Conservation (phyloP, 2,329 filamentous ascomycete species). For the Pochonia chlamydosporia region DNA sequence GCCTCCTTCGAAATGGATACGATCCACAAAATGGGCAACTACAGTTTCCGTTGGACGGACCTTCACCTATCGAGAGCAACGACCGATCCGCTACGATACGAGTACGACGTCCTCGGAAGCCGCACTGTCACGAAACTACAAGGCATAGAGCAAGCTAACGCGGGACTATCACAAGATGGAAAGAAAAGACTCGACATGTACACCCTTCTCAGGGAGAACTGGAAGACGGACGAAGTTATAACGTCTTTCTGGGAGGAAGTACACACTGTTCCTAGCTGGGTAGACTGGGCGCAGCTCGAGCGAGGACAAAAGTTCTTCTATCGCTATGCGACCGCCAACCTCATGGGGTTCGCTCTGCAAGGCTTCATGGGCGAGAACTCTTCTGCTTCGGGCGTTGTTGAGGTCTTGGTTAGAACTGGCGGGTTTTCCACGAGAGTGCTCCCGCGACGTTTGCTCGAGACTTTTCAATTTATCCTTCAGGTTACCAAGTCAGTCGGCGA, state of each 20-base stretch:
- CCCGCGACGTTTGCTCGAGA: slow-evolving; percentile 48
- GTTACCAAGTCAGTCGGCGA: slow-evolving; percentile 52
- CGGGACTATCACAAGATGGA: neutral
- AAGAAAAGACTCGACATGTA: slow-evolving; percentile 8
- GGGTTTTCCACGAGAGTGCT: slow-evolving; percentile 59
- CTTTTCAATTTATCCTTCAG: slow-evolving; percentile 41
- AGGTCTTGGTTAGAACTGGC: slow-evolving; percentile 60
- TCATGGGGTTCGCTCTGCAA: slow-evolving; percentile 42
- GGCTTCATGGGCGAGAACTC: slow-evolving; percentile 30
- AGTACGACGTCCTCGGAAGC: slow-evolving; percentile 16
- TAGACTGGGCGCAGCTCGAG: slow-evolving; percentile 60
- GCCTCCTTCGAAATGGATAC: neutral
- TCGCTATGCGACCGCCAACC: slow-evolving; percentile 55
- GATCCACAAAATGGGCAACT: slow-evolving; percentile 10
- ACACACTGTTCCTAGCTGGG: slow-evolving; percentile 56
- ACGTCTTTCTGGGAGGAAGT: slow-evolving; percentile 50
- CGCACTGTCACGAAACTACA: slow-evolving; percentile 12
- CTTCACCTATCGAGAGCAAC: slow-evolving; percentile 12
- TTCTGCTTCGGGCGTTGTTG: slow-evolving; percentile 54
- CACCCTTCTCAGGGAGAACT: slow-evolving; percentile 4
- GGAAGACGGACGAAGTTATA: slow-evolving; percentile 21
- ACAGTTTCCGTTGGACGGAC: slow-evolving; percentile 15
- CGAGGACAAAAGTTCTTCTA: slow-evolving; percentile 60
- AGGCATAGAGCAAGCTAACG: slow-evolving; percentile 5
- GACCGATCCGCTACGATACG: slow-evolving; percentile 10